Evolutionary conservation across 352 stramenopile species (phyloP).

Genomic region (Thraustotheca clavata): DNA sequence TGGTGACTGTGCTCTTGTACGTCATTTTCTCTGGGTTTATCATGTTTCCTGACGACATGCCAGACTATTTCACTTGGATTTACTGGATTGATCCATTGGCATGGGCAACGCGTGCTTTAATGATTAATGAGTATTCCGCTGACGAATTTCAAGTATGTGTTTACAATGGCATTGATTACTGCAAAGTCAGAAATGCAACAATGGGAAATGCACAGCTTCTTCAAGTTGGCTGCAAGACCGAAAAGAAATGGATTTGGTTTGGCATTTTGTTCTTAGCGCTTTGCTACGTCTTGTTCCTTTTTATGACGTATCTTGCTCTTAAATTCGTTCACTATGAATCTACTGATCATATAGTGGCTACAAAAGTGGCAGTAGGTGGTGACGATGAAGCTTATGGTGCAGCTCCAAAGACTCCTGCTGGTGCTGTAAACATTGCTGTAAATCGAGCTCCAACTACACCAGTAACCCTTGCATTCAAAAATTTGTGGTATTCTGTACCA

Average conservation of each 20-base stretch:
- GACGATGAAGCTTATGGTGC: not conserved
- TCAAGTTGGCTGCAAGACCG: constrained; percentile 30
- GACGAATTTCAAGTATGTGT: constrained; percentile 7
- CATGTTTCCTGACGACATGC: constrained; percentile 21
- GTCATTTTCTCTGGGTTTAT: constrained; percentile 26
- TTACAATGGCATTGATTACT: constrained; percentile 3
- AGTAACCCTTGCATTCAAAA: constrained; percentile 38
- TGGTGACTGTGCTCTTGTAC: constrained; percentile 11
- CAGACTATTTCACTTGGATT: constrained; percentile 26
- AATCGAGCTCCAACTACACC: constrained; percentile 23
- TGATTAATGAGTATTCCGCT: constrained; percentile 10
- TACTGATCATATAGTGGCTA: not conserved
- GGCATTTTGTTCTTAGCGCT: constrained; percentile 23
- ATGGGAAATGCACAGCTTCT: not conserved
- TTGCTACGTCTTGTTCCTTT: constrained; percentile 26
- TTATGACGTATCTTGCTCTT: constrained; percentile 23
- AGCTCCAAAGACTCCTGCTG: not conserved
- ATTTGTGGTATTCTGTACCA: constrained; percentile 49
- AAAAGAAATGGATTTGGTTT: constrained; percentile 28
- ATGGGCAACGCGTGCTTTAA: constrained; percentile 22
- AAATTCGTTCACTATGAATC: not conserved
- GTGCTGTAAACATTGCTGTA: not conserved
- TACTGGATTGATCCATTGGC: constrained; percentile 29
- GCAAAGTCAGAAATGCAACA: constrained; percentile 3
- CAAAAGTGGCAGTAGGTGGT: not conserved